These are phyloP conservation scores for Ogataea methanolica DNA, from an alignment of 805 yeast genomes.

Conservation along the genomic window DNA sequence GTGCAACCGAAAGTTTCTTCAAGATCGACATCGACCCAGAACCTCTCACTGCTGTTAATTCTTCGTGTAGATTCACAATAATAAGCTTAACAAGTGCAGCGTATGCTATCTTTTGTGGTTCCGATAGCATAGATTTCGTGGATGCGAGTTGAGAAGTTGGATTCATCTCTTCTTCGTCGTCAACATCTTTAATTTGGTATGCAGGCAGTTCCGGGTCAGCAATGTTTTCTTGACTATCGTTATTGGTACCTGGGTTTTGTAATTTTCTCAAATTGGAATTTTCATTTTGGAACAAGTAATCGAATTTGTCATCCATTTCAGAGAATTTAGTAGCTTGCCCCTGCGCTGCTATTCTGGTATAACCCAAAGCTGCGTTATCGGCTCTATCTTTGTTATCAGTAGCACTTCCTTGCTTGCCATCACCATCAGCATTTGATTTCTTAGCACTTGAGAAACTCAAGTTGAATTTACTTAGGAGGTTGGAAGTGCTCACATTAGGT, in stretches of 20 bases:
- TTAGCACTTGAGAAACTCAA: slow-evolving; percentile 4
- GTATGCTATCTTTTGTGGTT: slow-evolving; percentile 85
- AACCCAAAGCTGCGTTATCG: slow-evolving; percentile 58
- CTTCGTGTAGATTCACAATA: slow-evolving; percentile 75
- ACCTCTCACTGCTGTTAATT: slow-evolving; percentile 58
- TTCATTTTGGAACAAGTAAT: slow-evolving; percentile 41
- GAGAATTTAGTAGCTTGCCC: slow-evolving; percentile 75
- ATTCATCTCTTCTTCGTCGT: slow-evolving; percentile 33
- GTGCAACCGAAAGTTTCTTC: slow-evolving; percentile 58
- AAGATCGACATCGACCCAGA: slow-evolving; percentile 51
- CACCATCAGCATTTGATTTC: neutral
- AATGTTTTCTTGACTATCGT: slow-evolving; percentile 23
- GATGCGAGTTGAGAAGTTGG: slow-evolving; percentile 68
- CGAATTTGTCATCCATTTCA: slow-evolving; percentile 47
- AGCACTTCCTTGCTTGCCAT: neutral
- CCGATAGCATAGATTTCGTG: slow-evolving; percentile 76
- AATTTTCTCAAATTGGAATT: slow-evolving; percentile 29
- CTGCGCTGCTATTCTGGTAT: slow-evolving; percentile 84
- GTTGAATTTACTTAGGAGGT: slow-evolving; percentile 2
- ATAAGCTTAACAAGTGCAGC: slow-evolving; percentile 78
- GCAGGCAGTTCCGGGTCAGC: slow-evolving; percentile 19
- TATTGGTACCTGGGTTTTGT: slow-evolving; percentile 14
- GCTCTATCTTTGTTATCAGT: slow-evolving; percentile 2
- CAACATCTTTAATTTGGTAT: neutral
- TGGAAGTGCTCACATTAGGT: neutral